Percentiles rank a stretch among this genome's conserved stretches.
phyloP scores from a whole-genome alignment of 345 rosid species.

The Populus alba region DNA sequence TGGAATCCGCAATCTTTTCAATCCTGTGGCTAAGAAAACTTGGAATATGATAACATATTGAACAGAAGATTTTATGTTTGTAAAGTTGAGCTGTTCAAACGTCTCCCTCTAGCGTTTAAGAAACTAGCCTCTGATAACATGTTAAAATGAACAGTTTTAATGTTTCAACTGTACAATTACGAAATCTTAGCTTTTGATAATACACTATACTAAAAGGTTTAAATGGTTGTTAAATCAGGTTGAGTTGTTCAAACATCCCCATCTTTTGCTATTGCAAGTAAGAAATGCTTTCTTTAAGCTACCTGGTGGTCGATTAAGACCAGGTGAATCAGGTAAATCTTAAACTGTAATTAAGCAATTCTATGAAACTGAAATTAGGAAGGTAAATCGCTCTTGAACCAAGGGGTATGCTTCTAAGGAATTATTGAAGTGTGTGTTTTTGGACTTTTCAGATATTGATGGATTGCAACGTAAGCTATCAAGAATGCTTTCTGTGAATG shows the following conservation, averaged over 20 bases:
- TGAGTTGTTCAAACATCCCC: constrained; percentile 85
- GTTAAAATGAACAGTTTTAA: constrained; percentile 1
- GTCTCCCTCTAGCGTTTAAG: neutral
- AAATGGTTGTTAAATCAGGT: constrained; percentile 45
- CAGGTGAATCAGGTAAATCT: constrained; percentile 66
- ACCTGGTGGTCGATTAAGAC: constrained; percentile 84
- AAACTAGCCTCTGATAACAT: neutral
- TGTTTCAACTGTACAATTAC: neutral
- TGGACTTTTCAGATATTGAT: constrained; percentile 46
- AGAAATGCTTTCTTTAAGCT: constrained; percentile 69
- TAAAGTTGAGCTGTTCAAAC: neutral
- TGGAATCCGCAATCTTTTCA: neutral
- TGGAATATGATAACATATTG: neutral
- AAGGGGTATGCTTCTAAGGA: neutral
- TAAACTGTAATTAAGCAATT: neutral
- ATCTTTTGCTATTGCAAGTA: constrained; percentile 66
- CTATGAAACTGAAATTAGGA: neutral
- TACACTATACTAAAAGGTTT: constrained; percentile 5
- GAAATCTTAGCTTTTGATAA: neutral
- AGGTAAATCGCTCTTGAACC: neutral
- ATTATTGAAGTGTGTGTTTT: constrained; percentile 6
- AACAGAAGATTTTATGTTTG: neutral
- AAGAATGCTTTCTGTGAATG: constrained; percentile 53
- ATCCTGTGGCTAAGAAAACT: too few relatives aligned
- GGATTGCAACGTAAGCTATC: constrained; percentile 78